Conservation (phyloP, 75 land plant genomes). For the Pinus taeda region DNA sequence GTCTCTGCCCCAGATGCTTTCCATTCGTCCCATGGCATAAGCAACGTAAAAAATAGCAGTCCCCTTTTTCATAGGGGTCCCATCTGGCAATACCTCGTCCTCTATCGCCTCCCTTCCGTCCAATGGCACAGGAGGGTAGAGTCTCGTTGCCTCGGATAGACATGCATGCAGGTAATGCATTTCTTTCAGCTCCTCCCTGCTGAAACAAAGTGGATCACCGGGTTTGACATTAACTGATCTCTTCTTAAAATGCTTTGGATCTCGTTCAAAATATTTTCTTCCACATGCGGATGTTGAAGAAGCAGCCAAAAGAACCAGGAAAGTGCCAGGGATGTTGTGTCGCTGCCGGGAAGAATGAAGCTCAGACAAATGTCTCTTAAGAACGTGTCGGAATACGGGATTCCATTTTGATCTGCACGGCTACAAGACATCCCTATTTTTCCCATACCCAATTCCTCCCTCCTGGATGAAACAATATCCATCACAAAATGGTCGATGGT, state of each 20-base stretch:
- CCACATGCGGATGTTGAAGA: conserved; percentile 32
- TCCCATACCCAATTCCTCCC: background rate
- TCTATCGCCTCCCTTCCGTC: too few relatives aligned
- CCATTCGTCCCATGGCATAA: conserved; percentile 38
- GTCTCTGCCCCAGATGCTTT: too few relatives aligned
- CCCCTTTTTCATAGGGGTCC: too few relatives aligned
- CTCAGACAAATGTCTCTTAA: conserved; percentile 61
- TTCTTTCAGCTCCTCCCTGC: too few relatives aligned
- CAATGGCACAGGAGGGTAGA: too few relatives aligned
- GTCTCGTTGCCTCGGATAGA: too few relatives aligned
- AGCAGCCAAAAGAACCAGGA: conserved; percentile 58
- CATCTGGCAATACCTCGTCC: too few relatives aligned
- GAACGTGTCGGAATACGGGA: background rate
- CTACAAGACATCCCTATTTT: background rate
- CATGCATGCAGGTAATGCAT: too few relatives aligned
- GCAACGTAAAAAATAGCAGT: conserved; percentile 21
- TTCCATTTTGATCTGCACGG: too few relatives aligned
- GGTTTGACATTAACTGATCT: conserved; percentile 18
- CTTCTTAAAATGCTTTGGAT: background rate
- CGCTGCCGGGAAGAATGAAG: conserved; percentile 77
- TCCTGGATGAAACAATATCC: too few relatives aligned
- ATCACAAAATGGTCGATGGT: too few relatives aligned
- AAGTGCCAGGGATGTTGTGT: conserved; percentile 60
- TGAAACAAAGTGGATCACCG: conserved; percentile 67
- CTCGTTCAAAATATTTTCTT: conserved; percentile 27